Base-by-base conservation (phyloP, 2,329 filamentous ascomycete genomes). In the Fusarium tuaranense region DNA sequence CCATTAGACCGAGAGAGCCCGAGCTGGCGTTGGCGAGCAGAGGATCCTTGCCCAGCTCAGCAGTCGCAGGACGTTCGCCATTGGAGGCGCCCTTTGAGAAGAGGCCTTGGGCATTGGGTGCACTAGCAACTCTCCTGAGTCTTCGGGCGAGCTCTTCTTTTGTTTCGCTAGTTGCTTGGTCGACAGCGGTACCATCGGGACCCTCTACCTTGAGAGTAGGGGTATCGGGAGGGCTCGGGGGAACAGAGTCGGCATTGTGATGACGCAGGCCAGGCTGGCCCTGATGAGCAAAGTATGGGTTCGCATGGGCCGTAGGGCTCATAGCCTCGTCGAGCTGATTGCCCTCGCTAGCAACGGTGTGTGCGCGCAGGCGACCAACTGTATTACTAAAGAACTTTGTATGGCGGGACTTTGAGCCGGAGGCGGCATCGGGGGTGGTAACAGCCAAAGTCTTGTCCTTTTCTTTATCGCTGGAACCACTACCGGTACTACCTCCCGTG, bases 241-340 rank as follows among this genome's bases (percentile, higher is more conserved):
- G 95, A 39, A 97, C 94, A 74, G 95, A 98, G 80, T 93, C 94
- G 77, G 97, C 95, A 83, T 98, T 97, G 86, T 97, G 95, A 86
- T 99, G 97, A 81, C 96, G 93, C 78, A 98, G 87, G 74, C 94
- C 94, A 5, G 97, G 97, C 78, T 95, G 95, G 67, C 97, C 97
- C 85, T 99, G 97, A 82, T 98, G 97, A 76, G 92, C 94, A 83
- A 98, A 99, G 85, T 99, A 99, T 20, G 97, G 97, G 82, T 99
- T 99, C 74, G 95, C 96, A 81, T 96, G 92, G 62, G 95, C 96
- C 6, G 95, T 98, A 30, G 97, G 97, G 80, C 95, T 98, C 80
- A 97, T 88, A 71, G 91, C 88, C 83, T 98, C 95, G 77, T 98
- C 96, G 75, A 98, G 89, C 68, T 93, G 91, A 81, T 98, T 95